Base-by-base conservation (phyloP, 768 basidiomycete genomes). In the Lyophyllum atratum region DNA sequence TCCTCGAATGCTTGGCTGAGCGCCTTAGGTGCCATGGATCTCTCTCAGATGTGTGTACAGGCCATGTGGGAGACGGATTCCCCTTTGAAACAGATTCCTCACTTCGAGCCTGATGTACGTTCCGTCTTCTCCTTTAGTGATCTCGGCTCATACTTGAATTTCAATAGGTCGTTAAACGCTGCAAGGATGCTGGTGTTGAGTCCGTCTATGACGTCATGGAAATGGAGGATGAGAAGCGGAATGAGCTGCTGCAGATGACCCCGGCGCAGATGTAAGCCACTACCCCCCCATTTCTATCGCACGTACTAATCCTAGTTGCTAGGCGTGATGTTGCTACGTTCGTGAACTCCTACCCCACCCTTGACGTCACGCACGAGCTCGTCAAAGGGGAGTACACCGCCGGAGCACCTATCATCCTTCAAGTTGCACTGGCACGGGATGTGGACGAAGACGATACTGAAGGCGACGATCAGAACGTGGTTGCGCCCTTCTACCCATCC, bases 171-270 rank as follows among this genome's bases (percentile, higher is more conserved):
- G 77, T 98, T 68, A 83, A 86, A 66, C 85, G 95, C 10, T 98
- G 95, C 77, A 90, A 90, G 68, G 84, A 80, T 0, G 90, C 87
- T 7, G 83, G 83, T 8, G 78, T 97, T 52, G 92, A 93, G 58
- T 90, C 92, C 1, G 95, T 99, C 0, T 97, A 98, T 69, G 97
- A 98, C 68, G 82, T 98, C 59, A 97, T 98, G 92, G 97, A 98
- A 70, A 86, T 98, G 86, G 97, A 98, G 67, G 96, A 98, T 64
- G 89, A 91, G 56, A 81, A 92, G 67, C 84, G 97, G 33, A 91
- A 85, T 55, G 76, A 85, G 52, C 74, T 98, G 22, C 74, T 98
- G 26, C 85, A 89, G 66, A 94, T 99, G 92, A 85, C 87, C 53
- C 78, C 87, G 1, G 76, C 80, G 37, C 91, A 97, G 70, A 93